Evolutionary conservation across 495 filamentous ascomycete species (phyloP), one percentile per base, ranked within the genome.

Genomic region (Hypoxylon rickii): DNA sequence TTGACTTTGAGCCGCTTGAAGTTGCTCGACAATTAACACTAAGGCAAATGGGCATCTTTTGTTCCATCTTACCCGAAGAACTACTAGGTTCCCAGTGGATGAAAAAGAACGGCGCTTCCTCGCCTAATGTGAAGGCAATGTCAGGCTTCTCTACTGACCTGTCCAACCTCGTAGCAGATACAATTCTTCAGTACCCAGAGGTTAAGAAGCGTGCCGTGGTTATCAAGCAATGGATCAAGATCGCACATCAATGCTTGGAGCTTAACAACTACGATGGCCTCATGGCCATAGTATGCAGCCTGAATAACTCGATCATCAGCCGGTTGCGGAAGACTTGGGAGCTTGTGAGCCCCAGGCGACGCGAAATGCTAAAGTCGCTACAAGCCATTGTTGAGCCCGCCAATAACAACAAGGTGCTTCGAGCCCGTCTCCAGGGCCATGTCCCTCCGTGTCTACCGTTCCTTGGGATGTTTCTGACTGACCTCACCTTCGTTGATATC

Each of bases 201-300:
- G 84, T 86, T 10, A 97, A 97, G 78, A 95, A 90, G 74, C 84
- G 95, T 26, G 94, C 95, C 2, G 68, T 79, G 1, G 85, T 91
- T 38, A 94, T 99, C 76, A 97, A 99, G 76, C 92, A 97, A 62
- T 99, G 95, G 95, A 89, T 96, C 47, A 99, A 99, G 77, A 89
- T 97, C 55, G 89, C 90, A 1, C 85, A 87, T 66, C 88, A 87
- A 55, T 96, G 91, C 63, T 76, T 95, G 8, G 86, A 90, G 55
- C 78, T 99, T 6, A 89, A 92, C 72, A 99, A 99, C 73, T 99
- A 97, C 68, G 92, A 97, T 65, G 89, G 90, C 0, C 77, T 97
- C 33, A 96, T 96, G 90, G 91, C 93, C 10, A 96, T 99, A 65
- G 89, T 96, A 66, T 96, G 92, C 76, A 90, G 89, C 0, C 70